Evolutionary conservation across 352 stramenopile genomes (phyloP).

Genomic region (Globisporangium abappressorium): DNA sequence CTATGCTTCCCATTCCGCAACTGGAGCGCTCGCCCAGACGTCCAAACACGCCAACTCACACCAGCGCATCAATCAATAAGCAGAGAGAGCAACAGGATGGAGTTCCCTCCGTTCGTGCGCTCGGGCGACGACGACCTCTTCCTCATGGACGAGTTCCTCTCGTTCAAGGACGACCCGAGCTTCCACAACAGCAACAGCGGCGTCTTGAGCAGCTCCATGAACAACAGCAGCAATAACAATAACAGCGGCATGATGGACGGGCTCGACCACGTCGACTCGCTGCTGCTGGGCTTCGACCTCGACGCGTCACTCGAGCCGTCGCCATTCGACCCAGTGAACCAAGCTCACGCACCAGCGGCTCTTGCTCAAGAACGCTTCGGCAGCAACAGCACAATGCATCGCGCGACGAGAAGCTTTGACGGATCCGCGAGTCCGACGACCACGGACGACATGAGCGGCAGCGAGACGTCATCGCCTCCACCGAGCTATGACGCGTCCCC

Average conservation of each 20-base stretch:
- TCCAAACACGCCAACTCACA: not conserved
- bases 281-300: slow-evolving; percentile 32
- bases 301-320: slow-evolving; percentile 10
- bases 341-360: not conserved
- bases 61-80: not conserved
- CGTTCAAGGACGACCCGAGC: slow-evolving; percentile 38
- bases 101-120: slow-evolving; percentile 11
- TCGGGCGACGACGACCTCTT: slow-evolving; percentile 21
- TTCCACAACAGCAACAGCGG: slow-evolving; percentile 9
- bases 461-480: slow-evolving; percentile 47
- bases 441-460: slow-evolving; percentile 47
- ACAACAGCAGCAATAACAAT: slow-evolving; percentile 9
- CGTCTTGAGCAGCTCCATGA: slow-evolving; percentile 1
- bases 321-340: slow-evolving; percentile 6
- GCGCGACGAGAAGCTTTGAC: slow-evolving; percentile 12
- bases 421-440: slow-evolving; percentile 31
- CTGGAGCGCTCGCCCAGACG: not conserved
- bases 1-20: slow-evolving; percentile 9
- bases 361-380: not conserved
- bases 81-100: not conserved
- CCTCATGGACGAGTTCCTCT: slow-evolving; percentile 55
- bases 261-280: slow-evolving; percentile 40
- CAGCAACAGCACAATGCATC: slow-evolving; percentile 10
- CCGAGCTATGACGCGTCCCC: slow-evolving; percentile 29
- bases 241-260: slow-evolving; percentile 13